Percentiles rank a stretch among this genome's conserved stretches.
Conservation (phyloP, 2,329 filamentous ascomycete species). For the Sporothrix phasma region DNA sequence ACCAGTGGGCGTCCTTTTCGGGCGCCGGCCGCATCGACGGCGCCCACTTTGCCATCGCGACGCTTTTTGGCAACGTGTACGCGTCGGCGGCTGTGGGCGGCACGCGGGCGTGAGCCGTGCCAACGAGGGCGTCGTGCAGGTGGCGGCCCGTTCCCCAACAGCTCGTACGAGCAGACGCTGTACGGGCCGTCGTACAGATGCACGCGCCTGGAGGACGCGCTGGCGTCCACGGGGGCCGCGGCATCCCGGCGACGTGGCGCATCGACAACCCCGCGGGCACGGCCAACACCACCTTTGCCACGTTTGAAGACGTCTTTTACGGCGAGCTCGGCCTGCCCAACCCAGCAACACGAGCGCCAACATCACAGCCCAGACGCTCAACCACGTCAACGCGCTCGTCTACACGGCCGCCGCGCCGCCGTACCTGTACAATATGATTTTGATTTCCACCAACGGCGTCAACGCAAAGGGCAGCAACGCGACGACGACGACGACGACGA, state of each 20-base stretch:
- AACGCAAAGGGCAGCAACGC: constrained; percentile 6
- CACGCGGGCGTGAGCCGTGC: neutral
- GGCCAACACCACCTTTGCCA: neutral
- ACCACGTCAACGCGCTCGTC: neutral
- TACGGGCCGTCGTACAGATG: constrained; percentile 16
- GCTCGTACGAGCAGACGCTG: constrained; percentile 11
- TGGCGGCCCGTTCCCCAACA: constrained; percentile 6
- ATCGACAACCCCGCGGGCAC: constrained; percentile 2
- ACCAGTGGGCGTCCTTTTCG: neutral
- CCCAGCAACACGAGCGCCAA: neutral
- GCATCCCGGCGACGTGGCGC: neutral
- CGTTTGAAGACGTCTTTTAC: constrained; percentile 11
- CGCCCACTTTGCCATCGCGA: neutral
- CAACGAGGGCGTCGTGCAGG: neutral
- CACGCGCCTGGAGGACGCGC: constrained; percentile 3
- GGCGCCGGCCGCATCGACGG: neutral
- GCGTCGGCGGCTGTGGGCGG: neutral
- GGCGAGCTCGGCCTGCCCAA: constrained; percentile 7
- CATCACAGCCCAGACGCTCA: no score
- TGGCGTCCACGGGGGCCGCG: neutral
- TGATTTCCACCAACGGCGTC: neutral
- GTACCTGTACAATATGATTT: constrained; percentile 12
- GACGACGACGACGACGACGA: no score
- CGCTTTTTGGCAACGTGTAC: constrained; percentile 12
- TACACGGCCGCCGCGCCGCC: constrained; percentile 6